Percentiles rank a stretch among this genome's conserved stretches.
Evolutionary conservation across 257 asterid genomes (phyloP).

Genomic region (Gardenia jasminoides): DNA sequence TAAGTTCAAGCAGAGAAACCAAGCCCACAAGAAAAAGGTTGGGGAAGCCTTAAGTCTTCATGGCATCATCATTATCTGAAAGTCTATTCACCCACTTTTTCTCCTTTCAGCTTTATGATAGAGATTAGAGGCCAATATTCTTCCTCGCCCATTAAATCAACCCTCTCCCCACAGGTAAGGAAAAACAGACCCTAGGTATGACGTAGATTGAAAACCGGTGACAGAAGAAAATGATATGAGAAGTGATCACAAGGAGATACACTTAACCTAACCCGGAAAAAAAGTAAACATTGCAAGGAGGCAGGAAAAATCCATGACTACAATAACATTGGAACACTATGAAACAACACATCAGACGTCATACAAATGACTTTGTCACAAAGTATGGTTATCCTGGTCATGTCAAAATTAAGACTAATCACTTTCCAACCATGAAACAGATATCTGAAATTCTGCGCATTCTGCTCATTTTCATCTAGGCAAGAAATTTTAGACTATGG

Average conservation of each 20-base stretch:
- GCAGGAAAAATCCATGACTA: background rate
- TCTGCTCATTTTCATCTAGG: background rate
- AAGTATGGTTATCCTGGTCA: background rate
- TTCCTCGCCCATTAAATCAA: background rate
- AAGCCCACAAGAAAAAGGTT: background rate
- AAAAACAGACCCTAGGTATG: background rate
- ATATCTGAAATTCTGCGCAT: background rate
- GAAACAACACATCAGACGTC: background rate
- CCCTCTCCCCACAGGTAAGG: background rate
- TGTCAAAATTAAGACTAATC: background rate
- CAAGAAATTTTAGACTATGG: background rate
- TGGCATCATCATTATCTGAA: background rate
- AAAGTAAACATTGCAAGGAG: background rate
- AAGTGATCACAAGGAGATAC: background rate
- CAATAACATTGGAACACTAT: background rate
- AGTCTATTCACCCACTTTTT: background rate
- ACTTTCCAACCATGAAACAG: background rate
- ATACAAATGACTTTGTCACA: background rate
- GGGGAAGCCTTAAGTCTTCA: background rate
- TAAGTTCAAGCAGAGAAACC: conserved; percentile 5
- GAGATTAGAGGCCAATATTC: background rate
- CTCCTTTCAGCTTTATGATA: background rate
- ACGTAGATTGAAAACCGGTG: background rate
- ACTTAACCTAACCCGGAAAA: background rate
- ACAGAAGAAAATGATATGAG: background rate